Evolutionary conservation across 2,329 filamentous ascomycete species (phyloP).

Genomic region (Penicillium sp.): DNA sequence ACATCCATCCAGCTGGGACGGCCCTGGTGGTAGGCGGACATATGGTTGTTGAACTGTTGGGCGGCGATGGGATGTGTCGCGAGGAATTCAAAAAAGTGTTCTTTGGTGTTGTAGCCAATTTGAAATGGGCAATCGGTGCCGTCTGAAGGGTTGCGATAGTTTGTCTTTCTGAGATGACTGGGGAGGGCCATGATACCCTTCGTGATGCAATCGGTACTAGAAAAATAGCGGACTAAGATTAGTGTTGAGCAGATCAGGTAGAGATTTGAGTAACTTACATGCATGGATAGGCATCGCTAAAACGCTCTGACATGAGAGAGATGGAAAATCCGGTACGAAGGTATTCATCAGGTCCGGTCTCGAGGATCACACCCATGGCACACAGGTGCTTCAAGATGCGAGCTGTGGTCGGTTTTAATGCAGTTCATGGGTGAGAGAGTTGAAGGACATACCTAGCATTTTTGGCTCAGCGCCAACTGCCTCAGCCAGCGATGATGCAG

Average conservation of each 20-base stretch:
- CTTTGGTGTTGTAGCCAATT: slow-evolving; percentile 30
- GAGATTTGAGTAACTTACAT: slow-evolving; percentile 17
- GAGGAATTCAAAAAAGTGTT: slow-evolving; percentile 35
- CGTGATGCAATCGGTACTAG: slow-evolving; percentile 34
- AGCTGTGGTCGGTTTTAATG: slow-evolving; percentile 11
- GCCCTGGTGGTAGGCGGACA: slow-evolving; percentile 32
- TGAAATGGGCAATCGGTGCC: slow-evolving; percentile 31
- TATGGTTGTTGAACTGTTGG: slow-evolving; percentile 33
- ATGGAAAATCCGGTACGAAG: slow-evolving; percentile 37
- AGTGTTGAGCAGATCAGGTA: not conserved
- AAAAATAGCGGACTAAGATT: not conserved
- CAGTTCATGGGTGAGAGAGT: not conserved
- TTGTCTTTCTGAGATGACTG: slow-evolving; percentile 28
- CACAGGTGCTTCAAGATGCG: slow-evolving; percentile 41
- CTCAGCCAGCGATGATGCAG: slow-evolving; percentile 23
- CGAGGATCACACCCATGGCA: slow-evolving; percentile 40
- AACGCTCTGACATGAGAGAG: slow-evolving; percentile 25
- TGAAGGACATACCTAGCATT: not conserved
- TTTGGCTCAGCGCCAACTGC: slow-evolving; percentile 17
- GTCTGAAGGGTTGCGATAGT: slow-evolving; percentile 32
- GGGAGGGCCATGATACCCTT: slow-evolving; percentile 30
- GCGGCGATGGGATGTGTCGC: slow-evolving; percentile 22
- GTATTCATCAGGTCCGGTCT: slow-evolving; percentile 39
- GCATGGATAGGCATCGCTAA: slow-evolving; percentile 29
- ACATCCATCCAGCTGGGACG: slow-evolving; percentile 36